phyloP scores from a whole-genome alignment of 352 stramenopile species.

The Elongisporangium anandrum region DNA sequence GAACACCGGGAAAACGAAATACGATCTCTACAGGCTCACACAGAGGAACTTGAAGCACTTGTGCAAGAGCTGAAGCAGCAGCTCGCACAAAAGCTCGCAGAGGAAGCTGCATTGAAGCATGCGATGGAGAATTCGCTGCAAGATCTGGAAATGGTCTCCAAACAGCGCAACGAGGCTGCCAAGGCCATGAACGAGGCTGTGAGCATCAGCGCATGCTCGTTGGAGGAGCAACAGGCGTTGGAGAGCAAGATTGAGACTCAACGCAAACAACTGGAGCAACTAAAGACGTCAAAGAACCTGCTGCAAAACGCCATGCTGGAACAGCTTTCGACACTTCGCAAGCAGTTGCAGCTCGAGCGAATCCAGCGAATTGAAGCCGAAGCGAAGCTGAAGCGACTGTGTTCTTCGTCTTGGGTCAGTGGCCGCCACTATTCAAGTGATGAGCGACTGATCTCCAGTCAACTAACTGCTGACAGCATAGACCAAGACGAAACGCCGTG shows the following conservation, averaged over 20 bases:
- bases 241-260: constrained; percentile 56
- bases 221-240: constrained; percentile 74
- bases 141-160: constrained; percentile 56
- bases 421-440: background rate
- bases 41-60: constrained; percentile 20
- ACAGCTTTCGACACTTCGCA: constrained; percentile 67
- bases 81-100: constrained; percentile 36
- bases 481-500: background rate
- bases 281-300: constrained; percentile 72
- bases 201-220: constrained; percentile 70
- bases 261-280: constrained; percentile 64
- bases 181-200: constrained; percentile 84
- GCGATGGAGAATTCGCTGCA: constrained; percentile 68
- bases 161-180: constrained; percentile 71
- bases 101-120: constrained; percentile 43
- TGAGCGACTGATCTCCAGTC: background rate
- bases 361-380: constrained; percentile 65
- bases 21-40: constrained; percentile 13
- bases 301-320: constrained; percentile 83
- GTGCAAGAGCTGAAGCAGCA: constrained; percentile 28
- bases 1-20: constrained; percentile 30
- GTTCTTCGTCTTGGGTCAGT: constrained; percentile 5
- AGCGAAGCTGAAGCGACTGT: constrained; percentile 57
- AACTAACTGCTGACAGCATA: background rate
- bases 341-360: constrained; percentile 70